A percentile compares a stretch with the other conserved stretches of the same genome.
Evolutionary conservation across 495 filamentous ascomycete genomes (phyloP).

Genomic region (Hapsidospora chrysogenum): DNA sequence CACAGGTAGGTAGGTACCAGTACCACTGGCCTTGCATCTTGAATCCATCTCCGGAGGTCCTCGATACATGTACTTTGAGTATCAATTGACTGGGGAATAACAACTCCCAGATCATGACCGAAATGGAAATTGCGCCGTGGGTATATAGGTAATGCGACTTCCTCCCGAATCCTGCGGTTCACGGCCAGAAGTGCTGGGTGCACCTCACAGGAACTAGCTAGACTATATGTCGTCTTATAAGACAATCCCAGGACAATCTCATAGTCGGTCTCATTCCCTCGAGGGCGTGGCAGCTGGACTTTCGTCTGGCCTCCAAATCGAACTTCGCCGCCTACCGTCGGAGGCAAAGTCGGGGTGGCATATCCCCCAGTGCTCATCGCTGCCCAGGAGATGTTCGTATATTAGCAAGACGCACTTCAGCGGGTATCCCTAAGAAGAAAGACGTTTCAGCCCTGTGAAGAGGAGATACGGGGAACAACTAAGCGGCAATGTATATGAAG

Average conservation of each 20-base stretch:
- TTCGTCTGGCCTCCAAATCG: too few relatives aligned
- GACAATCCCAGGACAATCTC: too few relatives aligned
- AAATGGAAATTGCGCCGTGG: conserved; percentile 33
- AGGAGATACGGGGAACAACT: neutral
- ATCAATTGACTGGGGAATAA: too few relatives aligned
- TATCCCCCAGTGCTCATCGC: conserved; percentile 12
- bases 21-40: too few relatives aligned
- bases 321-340: conserved; percentile 7
- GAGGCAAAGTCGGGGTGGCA: conserved; percentile 10
- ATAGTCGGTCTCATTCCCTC: too few relatives aligned
- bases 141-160: conserved; percentile 33
- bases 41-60: too few relatives aligned
- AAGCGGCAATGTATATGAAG: too few relatives aligned
- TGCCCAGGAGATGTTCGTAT: conserved; percentile 33
- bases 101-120: conserved; percentile 31
- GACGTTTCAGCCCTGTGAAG: neutral
- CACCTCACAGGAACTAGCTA: conserved; percentile 15
- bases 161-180: conserved; percentile 26
- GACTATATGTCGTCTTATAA: conserved; percentile 34
- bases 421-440: conserved; percentile 18
- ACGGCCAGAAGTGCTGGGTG: conserved; percentile 27
- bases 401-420: conserved; percentile 40
- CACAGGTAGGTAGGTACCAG: too few relatives aligned
- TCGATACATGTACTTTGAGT: too few relatives aligned
- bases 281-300: too few relatives aligned